These are phyloP conservation scores for Magnaporthiopsis poae DNA, from an alignment of 2,329 filamentous ascomycete species.

Conservation along the genomic window DNA sequence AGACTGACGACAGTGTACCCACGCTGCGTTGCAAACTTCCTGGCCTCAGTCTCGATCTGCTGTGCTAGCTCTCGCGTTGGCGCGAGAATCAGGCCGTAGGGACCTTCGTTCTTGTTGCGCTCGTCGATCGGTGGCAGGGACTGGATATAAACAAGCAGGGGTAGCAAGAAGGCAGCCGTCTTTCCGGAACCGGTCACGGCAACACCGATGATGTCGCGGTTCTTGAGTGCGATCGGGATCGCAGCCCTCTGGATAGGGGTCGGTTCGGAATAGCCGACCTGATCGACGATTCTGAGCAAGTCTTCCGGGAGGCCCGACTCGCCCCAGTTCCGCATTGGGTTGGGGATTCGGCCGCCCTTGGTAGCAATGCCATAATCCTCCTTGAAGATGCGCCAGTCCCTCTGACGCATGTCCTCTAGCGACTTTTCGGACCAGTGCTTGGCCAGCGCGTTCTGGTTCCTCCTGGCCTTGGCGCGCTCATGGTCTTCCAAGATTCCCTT, in stretches of 20 bases:
- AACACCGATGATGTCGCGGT: slow-evolving; percentile 92
- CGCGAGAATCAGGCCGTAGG: slow-evolving; percentile 92
- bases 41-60: slow-evolving; percentile 89
- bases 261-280: slow-evolving; percentile 84
- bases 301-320: slow-evolving; percentile 72
- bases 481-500: slow-evolving; percentile 78
- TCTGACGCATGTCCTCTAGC: slow-evolving; percentile 85
- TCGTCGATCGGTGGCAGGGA: slow-evolving; percentile 78
- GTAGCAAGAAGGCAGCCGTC: slow-evolving; percentile 87
- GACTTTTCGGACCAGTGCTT: slow-evolving; percentile 95
- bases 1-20: slow-evolving; percentile 94
- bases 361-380: slow-evolving; percentile 96
- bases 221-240: slow-evolving; percentile 87
- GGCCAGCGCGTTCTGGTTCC: slow-evolving; percentile 64
- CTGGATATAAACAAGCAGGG: slow-evolving; percentile 86
- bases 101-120: slow-evolving; percentile 81
- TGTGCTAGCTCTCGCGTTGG: slow-evolving; percentile 95
- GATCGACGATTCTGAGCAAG: slow-evolving; percentile 69
- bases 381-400: slow-evolving; percentile 99
- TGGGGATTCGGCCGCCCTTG: slow-evolving; percentile 82
- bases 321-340: slow-evolving; percentile 89
- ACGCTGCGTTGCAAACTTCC: slow-evolving; percentile 80
- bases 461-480: slow-evolving; percentile 62
- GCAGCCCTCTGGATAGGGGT: slow-evolving; percentile 86
- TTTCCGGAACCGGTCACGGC: slow-evolving; percentile 97